These are phyloP conservation scores for Chytridium lagenaria DNA, from an alignment of 371 early-diverging fungal species.

Conservation along the genomic window DNA sequence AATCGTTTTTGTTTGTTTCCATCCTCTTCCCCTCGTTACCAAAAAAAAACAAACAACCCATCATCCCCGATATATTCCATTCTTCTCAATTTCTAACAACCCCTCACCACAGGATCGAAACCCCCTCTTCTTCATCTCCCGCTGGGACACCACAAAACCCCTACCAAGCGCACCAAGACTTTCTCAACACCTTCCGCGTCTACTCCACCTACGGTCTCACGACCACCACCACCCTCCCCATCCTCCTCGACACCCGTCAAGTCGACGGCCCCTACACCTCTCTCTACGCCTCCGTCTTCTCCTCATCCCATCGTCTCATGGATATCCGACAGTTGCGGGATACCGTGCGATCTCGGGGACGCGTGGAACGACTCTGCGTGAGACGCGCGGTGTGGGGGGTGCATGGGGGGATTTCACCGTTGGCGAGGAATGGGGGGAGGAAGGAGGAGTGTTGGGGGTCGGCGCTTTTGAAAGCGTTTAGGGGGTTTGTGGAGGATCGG, in stretches of 20 bases:
- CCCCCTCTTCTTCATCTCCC: conserved; percentile 29
- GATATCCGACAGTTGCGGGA: conserved; percentile 23
- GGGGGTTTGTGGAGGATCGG: conserved; percentile 24
- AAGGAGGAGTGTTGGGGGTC: neutral
- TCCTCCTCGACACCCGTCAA: conserved; percentile 27
- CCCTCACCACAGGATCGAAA: neutral
- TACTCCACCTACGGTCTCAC: conserved; percentile 27
- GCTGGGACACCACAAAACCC: conserved; percentile 40
- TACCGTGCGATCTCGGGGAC: neutral
- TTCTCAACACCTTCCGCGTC: conserved; percentile 34
- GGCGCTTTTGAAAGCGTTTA: conserved; percentile 21
- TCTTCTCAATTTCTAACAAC: neutral
- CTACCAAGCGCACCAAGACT: conserved; percentile 36
- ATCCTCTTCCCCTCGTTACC: too few species aligned
- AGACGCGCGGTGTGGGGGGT: conserved; percentile 28
- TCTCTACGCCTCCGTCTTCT: conserved; percentile 26
- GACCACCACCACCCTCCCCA: conserved; percentile 5
- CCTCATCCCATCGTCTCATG: conserved; percentile 4
- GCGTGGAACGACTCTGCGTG: conserved; percentile 7
- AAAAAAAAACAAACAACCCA: too few species aligned
- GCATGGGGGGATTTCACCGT: conserved; percentile 33
- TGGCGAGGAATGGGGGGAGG: conserved; percentile 14
- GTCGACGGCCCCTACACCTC: conserved; percentile 29
- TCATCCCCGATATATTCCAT: neutral
- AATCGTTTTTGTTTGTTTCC: too few species aligned